Percentiles rank a stretch among this genome's conserved stretches.
These are phyloP conservation scores for Coemansia sp. DNA, from an alignment of 192 early-diverging fungal genomes.

Conservation along the genomic window DNA sequence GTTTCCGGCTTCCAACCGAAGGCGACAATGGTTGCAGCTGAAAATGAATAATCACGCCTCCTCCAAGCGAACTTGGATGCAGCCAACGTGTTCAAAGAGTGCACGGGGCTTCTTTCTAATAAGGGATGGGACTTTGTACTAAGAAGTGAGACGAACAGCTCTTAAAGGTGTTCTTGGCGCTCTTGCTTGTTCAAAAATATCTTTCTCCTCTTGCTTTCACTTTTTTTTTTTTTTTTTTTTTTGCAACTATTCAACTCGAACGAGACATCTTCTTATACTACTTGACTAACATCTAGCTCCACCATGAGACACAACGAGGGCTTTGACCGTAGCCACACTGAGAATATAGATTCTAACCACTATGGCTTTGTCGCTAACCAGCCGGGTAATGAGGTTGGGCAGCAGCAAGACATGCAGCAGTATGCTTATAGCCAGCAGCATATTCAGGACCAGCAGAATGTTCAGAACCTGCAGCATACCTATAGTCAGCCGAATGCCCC, in stretches of 20 bases:
- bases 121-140: constrained; percentile 1
- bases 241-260: neutral
- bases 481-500: neutral
- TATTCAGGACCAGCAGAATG: neutral
- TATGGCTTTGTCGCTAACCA: neutral
- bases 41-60: neutral
- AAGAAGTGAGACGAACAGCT: neutral
- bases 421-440: neutral
- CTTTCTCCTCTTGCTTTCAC: neutral
- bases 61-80: neutral
- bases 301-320: neutral
- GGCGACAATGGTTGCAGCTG: too few species aligned
- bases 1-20: neutral
- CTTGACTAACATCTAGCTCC: neutral
- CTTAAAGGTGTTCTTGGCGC: neutral
- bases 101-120: neutral
- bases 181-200: neutral
- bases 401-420: neutral
- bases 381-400: neutral
- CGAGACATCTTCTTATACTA: neutral
- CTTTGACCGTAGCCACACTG: neutral
- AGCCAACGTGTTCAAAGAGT: neutral
- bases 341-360: neutral
- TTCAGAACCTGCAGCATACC: neutral
- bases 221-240: neutral